Evolutionary conservation across 2,329 filamentous ascomycete species (phyloP).

Genomic region (Phyllosticta citribraziliensis): DNA sequence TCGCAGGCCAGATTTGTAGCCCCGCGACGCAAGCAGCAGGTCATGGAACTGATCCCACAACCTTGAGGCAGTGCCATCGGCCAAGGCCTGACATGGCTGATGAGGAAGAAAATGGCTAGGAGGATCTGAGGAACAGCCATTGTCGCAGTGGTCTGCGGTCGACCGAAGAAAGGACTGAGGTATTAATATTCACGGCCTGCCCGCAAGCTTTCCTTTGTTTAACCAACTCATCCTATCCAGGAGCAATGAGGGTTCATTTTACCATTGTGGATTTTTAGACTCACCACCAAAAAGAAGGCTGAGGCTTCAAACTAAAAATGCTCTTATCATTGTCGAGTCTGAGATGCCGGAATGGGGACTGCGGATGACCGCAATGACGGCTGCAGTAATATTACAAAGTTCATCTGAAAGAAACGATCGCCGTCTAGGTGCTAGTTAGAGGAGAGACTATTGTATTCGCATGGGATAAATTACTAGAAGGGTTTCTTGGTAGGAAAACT

Average conservation of each 20-base stretch:
- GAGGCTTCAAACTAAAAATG: neutral
- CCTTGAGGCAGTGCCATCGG: neutral
- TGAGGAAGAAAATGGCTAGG: neutral
- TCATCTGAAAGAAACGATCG: no score
- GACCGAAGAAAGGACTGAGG: no score
- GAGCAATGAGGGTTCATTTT: neutral
- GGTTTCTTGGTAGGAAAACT: no score
- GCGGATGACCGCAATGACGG: neutral
- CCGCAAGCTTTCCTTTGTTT: no score
- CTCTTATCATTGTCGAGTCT: neutral
- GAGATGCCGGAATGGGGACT: neutral
- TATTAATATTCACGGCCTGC: no score
- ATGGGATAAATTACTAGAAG: no score
- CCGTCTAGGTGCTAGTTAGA: no score
- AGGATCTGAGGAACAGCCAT: neutral
- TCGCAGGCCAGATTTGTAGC: neutral
- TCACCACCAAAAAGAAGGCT: neutral
- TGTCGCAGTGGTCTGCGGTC: neutral
- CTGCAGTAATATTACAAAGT: no score
- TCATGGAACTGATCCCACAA: neutral
- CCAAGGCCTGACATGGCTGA: neutral
- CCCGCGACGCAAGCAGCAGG: neutral
- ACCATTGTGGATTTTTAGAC: neutral
- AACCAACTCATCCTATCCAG: neutral
- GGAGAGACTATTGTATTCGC: no score